Evolutionary conservation across 1,139 yeast species (phyloP), one percentile per base, ranked within the genome.

Genomic region (Yamadazyma jaroonii): DNA sequence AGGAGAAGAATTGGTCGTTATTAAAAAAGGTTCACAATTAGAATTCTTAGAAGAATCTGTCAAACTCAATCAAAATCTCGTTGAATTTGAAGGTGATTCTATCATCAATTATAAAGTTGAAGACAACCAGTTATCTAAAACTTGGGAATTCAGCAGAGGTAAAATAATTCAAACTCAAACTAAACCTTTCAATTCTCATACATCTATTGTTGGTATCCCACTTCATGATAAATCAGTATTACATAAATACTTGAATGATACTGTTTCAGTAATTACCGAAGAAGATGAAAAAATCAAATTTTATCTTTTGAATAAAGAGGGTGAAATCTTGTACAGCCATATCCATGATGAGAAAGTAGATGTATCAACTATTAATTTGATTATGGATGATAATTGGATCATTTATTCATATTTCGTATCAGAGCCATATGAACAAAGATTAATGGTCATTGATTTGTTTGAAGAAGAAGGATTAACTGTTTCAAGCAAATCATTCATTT

Each of bases 301-400:
- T 17, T 67, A 76, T 44, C 52, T 90, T 7, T 41, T 89, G 23
- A 95, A 90, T 55, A 72, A 81, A 0, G 75, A 86, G 1, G 97
- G 97, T 2, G 71, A 77, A 30, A 45, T 81, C 0, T 62, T 89
- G 20, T 67, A 78, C 50, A 60, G 76, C 2, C 69, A 68, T 14
- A 50, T 59, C 21, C 77, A 74, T 49, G 57, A 68, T 45, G 70
- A 67, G 8, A 53, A 67, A 2, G 52, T 71, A 13, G 73, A 67
- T 33, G 35, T 43, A 6, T 37, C 39, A 2, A 67, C 77, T 1
- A 52, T 87, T 13, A 67, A 72, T 21, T 52, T 87, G 27, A 67
- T 80, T 1, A 74, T 80, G 58, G 94, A 90, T 39, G 97, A 92
- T 54, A 81, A 89, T 58, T 90, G 95, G 88, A 64, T 88, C 10